phyloP scores from a whole-genome alignment of 2,329 filamentous ascomycete genomes.

The Curvularia sp. region DNA sequence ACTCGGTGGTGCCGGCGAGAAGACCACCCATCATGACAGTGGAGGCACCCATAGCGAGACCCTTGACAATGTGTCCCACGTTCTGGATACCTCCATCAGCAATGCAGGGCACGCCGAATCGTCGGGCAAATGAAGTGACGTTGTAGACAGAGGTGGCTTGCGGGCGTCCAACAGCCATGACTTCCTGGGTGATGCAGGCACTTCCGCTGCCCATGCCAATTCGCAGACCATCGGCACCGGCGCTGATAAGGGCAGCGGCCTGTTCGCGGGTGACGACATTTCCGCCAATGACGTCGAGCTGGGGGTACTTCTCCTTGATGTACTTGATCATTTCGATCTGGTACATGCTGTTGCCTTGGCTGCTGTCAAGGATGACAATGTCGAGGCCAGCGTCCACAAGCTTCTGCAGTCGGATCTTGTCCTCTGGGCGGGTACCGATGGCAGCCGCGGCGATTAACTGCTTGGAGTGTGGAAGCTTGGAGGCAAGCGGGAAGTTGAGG shows the following conservation, averaged over 20 bases:
- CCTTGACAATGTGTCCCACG: slow-evolving; percentile 98
- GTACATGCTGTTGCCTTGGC: slow-evolving; percentile 98
- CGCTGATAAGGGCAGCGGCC: slow-evolving; percentile 88
- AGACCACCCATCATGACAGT: slow-evolving; percentile 99
- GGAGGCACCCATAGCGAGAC: slow-evolving; percentile 88
- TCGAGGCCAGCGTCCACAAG: slow-evolving; percentile 95
- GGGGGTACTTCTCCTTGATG: slow-evolving; percentile 85
- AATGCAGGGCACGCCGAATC: slow-evolving; percentile 96
- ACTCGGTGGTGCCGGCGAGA: slow-evolving; percentile 95
- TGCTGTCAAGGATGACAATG: slow-evolving; percentile 93
- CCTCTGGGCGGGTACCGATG: slow-evolving; percentile 92
- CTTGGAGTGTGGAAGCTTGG: slow-evolving; percentile 95
- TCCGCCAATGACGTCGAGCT: slow-evolving; percentile 93
- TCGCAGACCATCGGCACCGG: slow-evolving; percentile 92
- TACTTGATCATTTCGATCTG: slow-evolving; percentile 98
- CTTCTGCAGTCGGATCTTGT: slow-evolving; percentile 84
- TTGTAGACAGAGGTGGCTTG: slow-evolving; percentile 93
- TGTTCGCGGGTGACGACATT: slow-evolving; percentile 99
- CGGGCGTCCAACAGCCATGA: slow-evolving; percentile 97
- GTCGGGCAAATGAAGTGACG: slow-evolving; percentile 86
- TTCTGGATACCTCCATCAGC: slow-evolving; percentile 98
- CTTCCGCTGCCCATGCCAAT: slow-evolving; percentile 99
- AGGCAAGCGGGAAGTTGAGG: slow-evolving; percentile 93
- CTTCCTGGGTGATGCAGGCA: slow-evolving; percentile 98
- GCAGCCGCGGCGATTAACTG: slow-evolving; percentile 95